A percentile compares a stretch with the other conserved stretches of the same genome.
Conservation (phyloP, 305 asterid genomes). For the Withania somnifera region DNA sequence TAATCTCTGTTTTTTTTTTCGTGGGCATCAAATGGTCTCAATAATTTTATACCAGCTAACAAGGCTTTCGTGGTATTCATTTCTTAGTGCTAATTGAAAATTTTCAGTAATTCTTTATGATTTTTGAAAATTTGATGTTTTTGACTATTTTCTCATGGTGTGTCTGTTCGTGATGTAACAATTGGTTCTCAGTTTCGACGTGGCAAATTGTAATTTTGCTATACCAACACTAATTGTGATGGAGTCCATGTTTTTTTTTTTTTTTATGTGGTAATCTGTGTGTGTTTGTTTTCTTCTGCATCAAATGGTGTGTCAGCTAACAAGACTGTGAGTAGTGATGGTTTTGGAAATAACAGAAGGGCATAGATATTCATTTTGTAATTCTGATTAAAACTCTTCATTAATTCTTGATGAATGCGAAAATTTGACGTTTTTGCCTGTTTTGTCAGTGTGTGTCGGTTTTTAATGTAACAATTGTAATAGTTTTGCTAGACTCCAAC, state of each 20-base stretch:
- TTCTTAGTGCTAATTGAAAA: neutral
- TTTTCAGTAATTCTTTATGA: neutral
- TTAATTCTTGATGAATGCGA: neutral
- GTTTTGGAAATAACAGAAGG: constrained; percentile 50
- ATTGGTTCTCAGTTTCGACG: too few species aligned
- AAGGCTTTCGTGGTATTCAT: too few species aligned
- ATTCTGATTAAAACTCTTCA: neutral
- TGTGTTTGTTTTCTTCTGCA: neutral
- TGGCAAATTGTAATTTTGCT: neutral
- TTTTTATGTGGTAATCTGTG: too few species aligned
- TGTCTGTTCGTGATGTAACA: neutral
- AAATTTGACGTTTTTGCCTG: neutral
- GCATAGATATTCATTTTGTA: constrained; percentile 28
- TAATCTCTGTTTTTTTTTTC: neutral
- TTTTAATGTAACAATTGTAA: neutral
- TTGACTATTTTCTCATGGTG: neutral
- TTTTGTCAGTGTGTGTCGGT: neutral
- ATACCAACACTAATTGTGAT: neutral
- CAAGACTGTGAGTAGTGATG: constrained; percentile 45
- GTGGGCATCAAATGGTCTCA: too few species aligned
- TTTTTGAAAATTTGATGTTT: neutral
- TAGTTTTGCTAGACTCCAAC: too few species aligned
- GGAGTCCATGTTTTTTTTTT: neutral
- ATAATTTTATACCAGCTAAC: constrained; percentile 21
- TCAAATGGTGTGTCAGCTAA: too few species aligned